Conservation (phyloP, 768 basidiomycete genomes). For the Suillus alpinus region DNA sequence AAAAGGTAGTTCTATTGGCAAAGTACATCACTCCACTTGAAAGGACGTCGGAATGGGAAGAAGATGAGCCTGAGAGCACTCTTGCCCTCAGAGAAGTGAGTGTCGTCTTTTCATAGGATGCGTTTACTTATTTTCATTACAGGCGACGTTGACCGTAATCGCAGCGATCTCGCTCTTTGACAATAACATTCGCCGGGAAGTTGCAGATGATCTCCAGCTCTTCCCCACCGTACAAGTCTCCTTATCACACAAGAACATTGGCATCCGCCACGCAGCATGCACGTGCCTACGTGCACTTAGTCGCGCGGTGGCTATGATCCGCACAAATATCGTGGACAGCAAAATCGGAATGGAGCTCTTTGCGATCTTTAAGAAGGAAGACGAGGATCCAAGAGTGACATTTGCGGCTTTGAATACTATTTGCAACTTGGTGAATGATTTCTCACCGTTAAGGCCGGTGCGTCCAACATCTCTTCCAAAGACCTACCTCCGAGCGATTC, state of each 20-base stretch:
- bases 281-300: constrained; percentile 82
- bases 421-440: constrained; percentile 85
- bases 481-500: neutral
- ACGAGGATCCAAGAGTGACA: constrained; percentile 69
- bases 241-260: constrained; percentile 60
- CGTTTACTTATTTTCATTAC: constrained; percentile 1
- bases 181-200: constrained; percentile 65
- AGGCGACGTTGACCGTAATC: constrained; percentile 75
- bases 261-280: constrained; percentile 83
- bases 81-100: constrained; percentile 61
- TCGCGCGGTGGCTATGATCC: constrained; percentile 73
- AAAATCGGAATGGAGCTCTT: constrained; percentile 75
- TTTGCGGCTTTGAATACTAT: constrained; percentile 70
- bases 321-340: constrained; percentile 83
- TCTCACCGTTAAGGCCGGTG: constrained; percentile 75
- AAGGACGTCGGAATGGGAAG: constrained; percentile 53
- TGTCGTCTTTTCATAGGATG: neutral
- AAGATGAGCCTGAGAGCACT: constrained; percentile 63
- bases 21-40: constrained; percentile 51
- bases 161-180: constrained; percentile 72
- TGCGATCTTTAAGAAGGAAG: constrained; percentile 49
- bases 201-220: constrained; percentile 60
- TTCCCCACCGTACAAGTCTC: constrained; percentile 52
- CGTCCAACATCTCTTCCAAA: constrained; percentile 23
- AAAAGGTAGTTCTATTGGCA: constrained; percentile 50